Evolutionary conservation across 2,329 filamentous ascomycete genomes (phyloP), one percentile per base, ranked within the genome.

Genomic region (Cercospora sojina): DNA sequence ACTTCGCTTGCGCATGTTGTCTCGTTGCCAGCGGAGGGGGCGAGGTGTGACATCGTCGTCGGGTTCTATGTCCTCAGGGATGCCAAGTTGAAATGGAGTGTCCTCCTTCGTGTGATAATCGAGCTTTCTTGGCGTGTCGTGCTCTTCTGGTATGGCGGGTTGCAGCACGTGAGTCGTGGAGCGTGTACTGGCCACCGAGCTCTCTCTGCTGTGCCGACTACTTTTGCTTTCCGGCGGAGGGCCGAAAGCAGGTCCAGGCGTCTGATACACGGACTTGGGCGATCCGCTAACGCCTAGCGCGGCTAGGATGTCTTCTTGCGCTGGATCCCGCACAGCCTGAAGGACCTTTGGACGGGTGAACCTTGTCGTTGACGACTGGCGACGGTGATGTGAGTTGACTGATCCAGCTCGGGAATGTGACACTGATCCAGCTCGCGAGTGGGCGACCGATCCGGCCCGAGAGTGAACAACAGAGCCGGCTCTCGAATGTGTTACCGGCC

Each of bases 261-360:
- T 79, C 64, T 77, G 70, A 65, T 77, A 79, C 31, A 79, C 76
- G 18, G 74, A 66, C 66, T 77, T 78, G 6, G 78, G 76, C 16
- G 75, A 76, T 23, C 78, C 78, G 25, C 75, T 77, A 9, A 79
- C 78, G 12, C 78, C 78, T 16, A 79, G 70, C 6, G 71, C 70
- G 3, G 77, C 77, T 32, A 79, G 73, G 13, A 79, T 72, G 31
- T 76, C 75, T 64, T 79, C 78, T 67, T 78, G 75, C 2, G 60
- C 67, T 51, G 67, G 65, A 62, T 76, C 75, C 18, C 71, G 71
- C 18, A 76, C 67, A 10, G 71, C 69, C 47, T 71, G 69, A 6
- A 76, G 66, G 3, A 71, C 69, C 49, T 72, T 71, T 27, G 69
- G 76, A 49, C 68, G 67, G 8, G 63, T 73, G 51, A 70, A 67